Percentiles rank a stretch among this genome's conserved stretches.
Conservation (phyloP, 2,329 filamentous ascomycete genomes). For the Penicillium expansum region DNA sequence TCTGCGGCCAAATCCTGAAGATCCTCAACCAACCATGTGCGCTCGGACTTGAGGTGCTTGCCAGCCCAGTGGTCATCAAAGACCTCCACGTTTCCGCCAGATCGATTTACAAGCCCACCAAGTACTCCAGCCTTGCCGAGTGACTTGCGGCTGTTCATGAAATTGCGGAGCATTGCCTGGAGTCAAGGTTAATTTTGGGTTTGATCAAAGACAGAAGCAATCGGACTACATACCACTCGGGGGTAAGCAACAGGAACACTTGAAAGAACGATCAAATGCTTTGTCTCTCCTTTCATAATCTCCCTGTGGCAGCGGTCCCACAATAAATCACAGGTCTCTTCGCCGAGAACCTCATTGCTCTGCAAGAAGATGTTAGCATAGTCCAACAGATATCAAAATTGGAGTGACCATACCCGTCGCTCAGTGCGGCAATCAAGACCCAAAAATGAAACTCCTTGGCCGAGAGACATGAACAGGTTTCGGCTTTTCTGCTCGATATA, state of each 20-base stretch:
- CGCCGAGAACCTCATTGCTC: slow-evolving; percentile 73
- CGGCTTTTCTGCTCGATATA: slow-evolving; percentile 86
- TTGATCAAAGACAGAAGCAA: neutral
- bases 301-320: slow-evolving; percentile 83
- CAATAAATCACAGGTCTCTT: slow-evolving; percentile 79
- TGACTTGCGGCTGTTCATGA: slow-evolving; percentile 82
- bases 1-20: slow-evolving; percentile 90
- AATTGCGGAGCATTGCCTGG: slow-evolving; percentile 63
- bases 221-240: slow-evolving; percentile 58
- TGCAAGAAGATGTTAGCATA: slow-evolving; percentile 29
- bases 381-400: too few relatives aligned
- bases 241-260: slow-evolving; percentile 83
- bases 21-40: slow-evolving; percentile 82
- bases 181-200: slow-evolving; percentile 41
- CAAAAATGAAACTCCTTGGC: slow-evolving; percentile 74
- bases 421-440: slow-evolving; percentile 92
- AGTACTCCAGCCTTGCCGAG: slow-evolving; percentile 78
- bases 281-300: slow-evolving; percentile 77
- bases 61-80: slow-evolving; percentile 97
- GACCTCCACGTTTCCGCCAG: slow-evolving; percentile 88
- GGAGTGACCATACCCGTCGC: slow-evolving; percentile 58
- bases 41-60: slow-evolving; percentile 87
- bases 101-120: slow-evolving; percentile 77
- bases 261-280: slow-evolving; percentile 83
- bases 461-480: slow-evolving; percentile 81